A percentile compares a stretch with the other conserved stretches of the same genome.
Conservation (phyloP, 768 basidiomycete genomes). For the Lentinula raphanica region DNA sequence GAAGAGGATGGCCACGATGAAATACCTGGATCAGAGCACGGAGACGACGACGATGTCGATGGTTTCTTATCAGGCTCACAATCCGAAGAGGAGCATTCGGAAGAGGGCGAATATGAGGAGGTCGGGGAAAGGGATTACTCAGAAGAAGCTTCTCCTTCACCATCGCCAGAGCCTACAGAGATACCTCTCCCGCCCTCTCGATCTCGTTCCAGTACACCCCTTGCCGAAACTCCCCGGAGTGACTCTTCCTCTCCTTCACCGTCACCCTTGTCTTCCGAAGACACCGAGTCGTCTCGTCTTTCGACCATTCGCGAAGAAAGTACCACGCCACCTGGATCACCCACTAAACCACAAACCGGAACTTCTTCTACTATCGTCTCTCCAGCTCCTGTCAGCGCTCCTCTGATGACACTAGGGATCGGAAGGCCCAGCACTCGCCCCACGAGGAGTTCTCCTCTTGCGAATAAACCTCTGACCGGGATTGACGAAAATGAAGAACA, state of each 20-base stretch:
- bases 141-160: slow-evolving; percentile 17
- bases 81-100: slow-evolving; percentile 17
- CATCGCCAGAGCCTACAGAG: slow-evolving; percentile 22
- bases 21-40: slow-evolving; percentile 12
- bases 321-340: slow-evolving; percentile 66
- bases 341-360: slow-evolving; percentile 35
- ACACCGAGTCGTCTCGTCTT: slow-evolving; percentile 17
- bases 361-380: slow-evolving; percentile 22
- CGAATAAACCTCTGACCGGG: slow-evolving; percentile 36
- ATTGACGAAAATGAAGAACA: slow-evolving; percentile 37
- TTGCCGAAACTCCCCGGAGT: slow-evolving; percentile 43
- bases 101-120: slow-evolving; percentile 27
- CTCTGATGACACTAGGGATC: slow-evolving; percentile 40
- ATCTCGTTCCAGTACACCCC: slow-evolving; percentile 57
- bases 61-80: slow-evolving; percentile 27
- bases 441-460: slow-evolving; percentile 71
- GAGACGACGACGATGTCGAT: slow-evolving; percentile 19
- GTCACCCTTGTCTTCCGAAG: slow-evolving; percentile 26
- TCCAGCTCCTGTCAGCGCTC: slow-evolving; percentile 10
- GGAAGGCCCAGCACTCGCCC: slow-evolving; percentile 64
- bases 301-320: slow-evolving; percentile 36
- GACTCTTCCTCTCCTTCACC: slow-evolving; percentile 33
- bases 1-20: slow-evolving; percentile 20
- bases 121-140: slow-evolving; percentile 19
- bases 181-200: slow-evolving; percentile 23